Evolutionary conservation across 225 moss, liverwort and hornwort species (phyloP).

Genomic region (Sphagnum contortum): DNA sequence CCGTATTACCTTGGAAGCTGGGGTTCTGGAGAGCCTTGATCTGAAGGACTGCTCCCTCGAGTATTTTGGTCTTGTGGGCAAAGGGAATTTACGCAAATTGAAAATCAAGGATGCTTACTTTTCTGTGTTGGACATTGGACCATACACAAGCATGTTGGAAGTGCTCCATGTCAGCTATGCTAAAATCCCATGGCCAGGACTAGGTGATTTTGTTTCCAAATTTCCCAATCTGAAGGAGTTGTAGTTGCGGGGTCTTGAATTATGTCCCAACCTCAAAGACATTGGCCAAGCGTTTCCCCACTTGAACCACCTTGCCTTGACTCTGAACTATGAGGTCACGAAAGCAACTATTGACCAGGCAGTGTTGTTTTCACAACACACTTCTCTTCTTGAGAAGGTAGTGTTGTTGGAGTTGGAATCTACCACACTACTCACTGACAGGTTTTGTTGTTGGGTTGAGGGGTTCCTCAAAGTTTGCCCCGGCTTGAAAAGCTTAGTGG

Average conservation of each 20-base stretch:
- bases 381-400: slow-evolving; percentile 42
- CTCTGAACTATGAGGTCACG: slow-evolving; percentile 34
- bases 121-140: slow-evolving; percentile 34
- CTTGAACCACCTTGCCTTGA: slow-evolving; percentile 32
- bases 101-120: slow-evolving; percentile 43
- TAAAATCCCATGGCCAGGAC: slow-evolving; percentile 46
- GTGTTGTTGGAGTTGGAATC: slow-evolving; percentile 50
- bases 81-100: slow-evolving; percentile 48
- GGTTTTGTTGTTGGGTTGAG: slow-evolving; percentile 49
- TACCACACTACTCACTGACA: slow-evolving; percentile 28
- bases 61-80: slow-evolving; percentile 49
- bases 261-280: slow-evolving; percentile 43
- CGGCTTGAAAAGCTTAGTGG: slow-evolving; percentile 42
- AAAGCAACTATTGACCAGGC: slow-evolving; percentile 30
- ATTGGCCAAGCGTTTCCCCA: slow-evolving; percentile 52
- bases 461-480: slow-evolving; percentile 55
- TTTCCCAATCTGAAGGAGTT: slow-evolving; percentile 52
- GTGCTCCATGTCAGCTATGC: slow-evolving; percentile 53
- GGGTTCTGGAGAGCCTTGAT: slow-evolving; percentile 43
- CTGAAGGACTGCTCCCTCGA: slow-evolving; percentile 48
- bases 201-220: slow-evolving; percentile 47
- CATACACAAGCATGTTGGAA: slow-evolving; percentile 45
- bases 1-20: slow-evolving; percentile 43
- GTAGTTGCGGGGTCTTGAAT: slow-evolving; percentile 46
- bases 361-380: slow-evolving; percentile 23